A percentile compares a stretch with the other conserved stretches of the same genome.
Evolutionary conservation across 2,329 filamentous ascomycete genomes (phyloP).

Genomic region (Hyphodiscus sp.): DNA sequence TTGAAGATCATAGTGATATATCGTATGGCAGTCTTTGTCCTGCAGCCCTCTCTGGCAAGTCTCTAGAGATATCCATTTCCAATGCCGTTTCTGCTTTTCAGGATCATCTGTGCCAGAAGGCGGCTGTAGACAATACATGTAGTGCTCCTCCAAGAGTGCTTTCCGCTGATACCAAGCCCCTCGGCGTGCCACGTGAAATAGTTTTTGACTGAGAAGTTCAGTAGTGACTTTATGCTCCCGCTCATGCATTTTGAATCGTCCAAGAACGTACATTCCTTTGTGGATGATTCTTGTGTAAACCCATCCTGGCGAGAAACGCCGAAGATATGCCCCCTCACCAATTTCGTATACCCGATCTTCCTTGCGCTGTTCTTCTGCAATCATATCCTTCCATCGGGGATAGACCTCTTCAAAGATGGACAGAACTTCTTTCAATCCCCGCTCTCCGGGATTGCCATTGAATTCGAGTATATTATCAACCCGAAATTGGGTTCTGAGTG

Average conservation of each 20-base stretch:
- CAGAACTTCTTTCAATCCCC: constrained; percentile 61
- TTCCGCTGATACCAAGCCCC: constrained; percentile 96
- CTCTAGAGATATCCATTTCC: constrained; percentile 66
- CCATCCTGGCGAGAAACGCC: constrained; percentile 85
- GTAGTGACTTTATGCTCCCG: constrained; percentile 68
- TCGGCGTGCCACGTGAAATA: constrained; percentile 80
- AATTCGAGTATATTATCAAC: constrained; percentile 80
- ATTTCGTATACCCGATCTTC: constrained; percentile 72
- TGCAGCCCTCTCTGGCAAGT: constrained; percentile 86
- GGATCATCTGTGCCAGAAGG: constrained; percentile 26
- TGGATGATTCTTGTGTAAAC: constrained; percentile 90
- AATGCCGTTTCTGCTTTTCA: constrained; percentile 69
- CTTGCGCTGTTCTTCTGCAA: constrained; percentile 70
- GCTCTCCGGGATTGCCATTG: constrained; percentile 60
- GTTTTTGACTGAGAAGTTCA: constrained; percentile 69
- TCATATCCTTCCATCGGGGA: constrained; percentile 69
- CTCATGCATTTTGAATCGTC: constrained; percentile 72
- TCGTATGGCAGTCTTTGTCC: constrained; percentile 82
- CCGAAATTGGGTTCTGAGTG: constrained; percentile 71
- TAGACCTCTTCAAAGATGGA: constrained; percentile 68
- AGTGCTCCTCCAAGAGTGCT: constrained; percentile 89
- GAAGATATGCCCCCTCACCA: constrained; percentile 81
- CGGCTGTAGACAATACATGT: constrained; percentile 60
- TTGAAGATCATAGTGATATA: constrained; percentile 90
- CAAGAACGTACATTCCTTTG: constrained; percentile 74